Percentiles rank a stretch among this genome's conserved stretches.
phyloP scores from a whole-genome alignment of 768 basidiomycete genomes.

The Mrakia frigida region DNA sequence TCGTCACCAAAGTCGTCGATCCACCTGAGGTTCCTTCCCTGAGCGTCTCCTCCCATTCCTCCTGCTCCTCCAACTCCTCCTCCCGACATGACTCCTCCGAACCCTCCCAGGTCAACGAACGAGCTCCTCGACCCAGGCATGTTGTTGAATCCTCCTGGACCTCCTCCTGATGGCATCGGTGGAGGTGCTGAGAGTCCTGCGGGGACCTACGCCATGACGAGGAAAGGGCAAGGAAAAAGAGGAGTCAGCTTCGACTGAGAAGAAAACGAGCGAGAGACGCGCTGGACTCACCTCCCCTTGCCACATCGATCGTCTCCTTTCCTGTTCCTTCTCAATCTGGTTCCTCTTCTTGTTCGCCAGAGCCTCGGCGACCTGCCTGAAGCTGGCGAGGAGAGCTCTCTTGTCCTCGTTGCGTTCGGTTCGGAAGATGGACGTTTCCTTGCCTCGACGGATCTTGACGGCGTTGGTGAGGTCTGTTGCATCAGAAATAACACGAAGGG shows the following conservation, averaged over 20 bases:
- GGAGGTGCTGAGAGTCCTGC: background rate
- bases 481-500: too few species aligned
- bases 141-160: background rate
- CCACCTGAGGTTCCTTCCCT: conserved; percentile 75
- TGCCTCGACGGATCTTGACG: conserved; percentile 87
- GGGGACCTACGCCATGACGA: background rate
- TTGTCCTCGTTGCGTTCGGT: conserved; percentile 78
- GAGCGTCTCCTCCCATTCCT: background rate
- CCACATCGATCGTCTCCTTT: conserved; percentile 63
- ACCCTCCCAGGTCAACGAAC: conserved; percentile 5
- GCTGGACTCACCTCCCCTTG: conserved; percentile 44
- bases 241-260: background rate
- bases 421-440: conserved; percentile 91
- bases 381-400: conserved; percentile 72
- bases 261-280: background rate
- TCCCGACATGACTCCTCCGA: background rate
- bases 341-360: conserved; percentile 79
- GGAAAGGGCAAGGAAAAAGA: background rate
- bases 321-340: conserved; percentile 89
- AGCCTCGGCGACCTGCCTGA: conserved; percentile 90
- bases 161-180: background rate
- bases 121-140: conserved; percentile 18
- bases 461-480: conserved; percentile 72
- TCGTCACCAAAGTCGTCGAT: conserved; percentile 87
- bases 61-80: background rate